Evolutionary conservation across 768 basidiomycete species (phyloP).

Genomic region (Serpula lacrymans): DNA sequence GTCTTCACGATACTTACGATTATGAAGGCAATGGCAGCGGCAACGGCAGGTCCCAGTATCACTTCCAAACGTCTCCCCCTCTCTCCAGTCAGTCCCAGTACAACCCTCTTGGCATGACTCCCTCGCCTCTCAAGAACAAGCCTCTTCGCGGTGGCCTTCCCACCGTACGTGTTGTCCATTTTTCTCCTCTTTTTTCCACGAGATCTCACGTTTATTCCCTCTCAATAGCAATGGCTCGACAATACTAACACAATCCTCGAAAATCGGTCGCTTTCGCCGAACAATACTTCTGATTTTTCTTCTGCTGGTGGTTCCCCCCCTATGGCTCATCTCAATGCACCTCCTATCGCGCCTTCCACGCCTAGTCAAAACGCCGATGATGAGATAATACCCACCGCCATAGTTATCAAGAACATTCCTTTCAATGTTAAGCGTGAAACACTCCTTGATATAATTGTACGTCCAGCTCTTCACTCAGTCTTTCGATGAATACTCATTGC

Average conservation of each 20-base stretch:
- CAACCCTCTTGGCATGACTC: conserved; percentile 52
- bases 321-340: conserved; percentile 37
- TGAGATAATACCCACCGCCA: conserved; percentile 97
- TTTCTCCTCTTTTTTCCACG: conserved; percentile 17
- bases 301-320: conserved; percentile 85
- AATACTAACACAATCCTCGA: conserved; percentile 49
- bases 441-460: conserved; percentile 91
- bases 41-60: conserved; percentile 59
- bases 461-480: conserved; percentile 29
- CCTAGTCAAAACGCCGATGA: conserved; percentile 63
- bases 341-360: conserved; percentile 46
- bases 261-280: conserved; percentile 77
- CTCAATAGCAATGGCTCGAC: conserved; percentile 81
- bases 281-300: conserved; percentile 87
- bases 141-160: conserved; percentile 66
- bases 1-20: conserved; percentile 84
- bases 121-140: conserved; percentile 76
- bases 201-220: conserved; percentile 17
- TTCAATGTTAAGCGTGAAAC: conserved; percentile 98
- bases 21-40: conserved; percentile 59
- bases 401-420: conserved; percentile 99
- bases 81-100: conserved; percentile 51
- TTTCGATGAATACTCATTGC: conserved; percentile 10
- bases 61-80: conserved; percentile 62
- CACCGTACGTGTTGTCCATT: conserved; percentile 47